These are phyloP conservation scores for Amaranthus cruentus DNA, from an alignment of 148 eudicot species.

Conservation along the genomic window DNA sequence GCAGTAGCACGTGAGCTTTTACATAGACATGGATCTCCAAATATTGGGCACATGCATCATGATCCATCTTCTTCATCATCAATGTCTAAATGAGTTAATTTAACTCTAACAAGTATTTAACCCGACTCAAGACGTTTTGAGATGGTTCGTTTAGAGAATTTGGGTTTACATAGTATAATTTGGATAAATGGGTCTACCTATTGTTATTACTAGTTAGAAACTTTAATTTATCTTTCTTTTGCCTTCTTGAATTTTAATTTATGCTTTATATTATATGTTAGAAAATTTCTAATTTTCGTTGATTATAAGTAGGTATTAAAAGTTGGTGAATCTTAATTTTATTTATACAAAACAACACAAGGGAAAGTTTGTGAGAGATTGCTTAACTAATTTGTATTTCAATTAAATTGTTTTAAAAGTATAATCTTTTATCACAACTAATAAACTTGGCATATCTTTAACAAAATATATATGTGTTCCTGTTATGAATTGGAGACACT, in stretches of 20 bases:
- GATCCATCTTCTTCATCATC: conserved; percentile 32
- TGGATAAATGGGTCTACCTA: conserved; percentile 11
- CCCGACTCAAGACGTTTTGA: conserved; percentile 2
- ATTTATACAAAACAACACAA: no score
- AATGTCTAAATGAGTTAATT: conserved; percentile 26
- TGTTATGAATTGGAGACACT: no score
- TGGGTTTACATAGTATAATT: conserved; percentile 11
- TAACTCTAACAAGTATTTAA: conserved; percentile 7
- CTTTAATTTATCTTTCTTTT: not conserved
- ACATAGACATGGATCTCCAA: conserved; percentile 29
- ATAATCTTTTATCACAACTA: no score
- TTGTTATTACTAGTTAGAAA: not conserved
- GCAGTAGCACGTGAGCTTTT: conserved; percentile 33
- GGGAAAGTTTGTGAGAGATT: no score
- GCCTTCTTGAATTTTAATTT: not conserved
- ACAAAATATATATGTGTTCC: no score
- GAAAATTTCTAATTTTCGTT: conserved; percentile 7
- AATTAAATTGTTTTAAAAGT: no score
- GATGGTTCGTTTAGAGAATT: conserved; percentile 6
- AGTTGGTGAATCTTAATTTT: not conserved
- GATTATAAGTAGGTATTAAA: not conserved
- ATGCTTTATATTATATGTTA: not conserved
- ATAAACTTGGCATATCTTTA: no score
- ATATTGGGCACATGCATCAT: conserved; percentile 28
- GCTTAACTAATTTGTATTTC: no score